phyloP scores from a whole-genome alignment of 768 basidiomycete species.

The Hygrocybe punicea region DNA sequence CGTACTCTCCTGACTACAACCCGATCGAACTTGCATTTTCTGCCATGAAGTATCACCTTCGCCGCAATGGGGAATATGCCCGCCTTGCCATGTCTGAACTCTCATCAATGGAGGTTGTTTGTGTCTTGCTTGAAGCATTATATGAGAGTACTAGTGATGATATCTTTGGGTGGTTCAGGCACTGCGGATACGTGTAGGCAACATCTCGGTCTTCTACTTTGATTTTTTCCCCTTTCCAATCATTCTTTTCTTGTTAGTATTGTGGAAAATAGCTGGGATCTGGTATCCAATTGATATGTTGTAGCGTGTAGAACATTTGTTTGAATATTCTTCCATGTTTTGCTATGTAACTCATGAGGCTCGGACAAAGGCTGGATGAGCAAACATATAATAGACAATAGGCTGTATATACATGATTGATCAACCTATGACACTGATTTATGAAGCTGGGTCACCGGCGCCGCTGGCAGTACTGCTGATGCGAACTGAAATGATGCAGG shows the following conservation, averaged over 20 bases:
- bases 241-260: neutral
- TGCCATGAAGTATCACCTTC: conserved; percentile 18
- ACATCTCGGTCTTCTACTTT: neutral
- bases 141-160: neutral
- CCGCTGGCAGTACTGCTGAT: neutral
- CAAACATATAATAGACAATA: too few relatives aligned
- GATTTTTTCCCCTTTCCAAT: neutral
- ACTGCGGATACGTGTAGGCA: neutral
- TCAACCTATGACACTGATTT: too few relatives aligned
- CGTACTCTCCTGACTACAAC: conserved; percentile 29
- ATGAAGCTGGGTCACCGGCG: too few relatives aligned
- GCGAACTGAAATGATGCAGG: neutral
- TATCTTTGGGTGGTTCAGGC: neutral
- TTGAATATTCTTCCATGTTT: too few relatives aligned
- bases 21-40: conserved; percentile 31
- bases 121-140: neutral
- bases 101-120: neutral
- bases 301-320: too few relatives aligned
- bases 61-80: conserved; percentile 9
- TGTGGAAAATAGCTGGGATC: neutral
- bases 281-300: too few relatives aligned
- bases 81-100: conserved; percentile 8
- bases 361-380: too few relatives aligned
- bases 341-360: too few relatives aligned
- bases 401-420: too few relatives aligned